Base-by-base conservation (phyloP, 768 basidiomycete genomes). In the Boletus barrowsii region DNA sequence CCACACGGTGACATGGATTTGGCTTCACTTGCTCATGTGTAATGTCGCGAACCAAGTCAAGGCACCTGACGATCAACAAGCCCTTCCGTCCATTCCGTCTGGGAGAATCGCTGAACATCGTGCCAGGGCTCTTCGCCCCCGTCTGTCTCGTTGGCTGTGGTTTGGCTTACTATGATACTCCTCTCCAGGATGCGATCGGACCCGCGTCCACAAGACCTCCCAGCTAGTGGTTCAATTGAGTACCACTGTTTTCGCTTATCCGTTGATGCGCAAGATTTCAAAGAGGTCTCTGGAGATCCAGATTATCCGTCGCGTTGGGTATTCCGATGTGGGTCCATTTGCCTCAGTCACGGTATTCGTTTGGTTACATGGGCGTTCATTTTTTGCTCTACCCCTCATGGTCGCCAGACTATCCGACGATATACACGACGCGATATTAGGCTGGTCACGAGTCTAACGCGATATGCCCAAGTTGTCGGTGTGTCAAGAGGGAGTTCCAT, bases 11-110 rank as follows among this genome's bases (percentile, higher is more conserved):
- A 46, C 67, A 26, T 79, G 78, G 78, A 69, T 75, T 14, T 78
- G 73, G 73, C 55, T 77, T 9, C 76, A 79, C 50, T 57, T 78
- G 24, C 58, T 78, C 2, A 69, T 68, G 26, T 76, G 72, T 62
- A 65, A 71, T 43, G 56, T 76, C 18, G 63, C 72, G 13, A 79
- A 79, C 51, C 78, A 77, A 63, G 64, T 65, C 17, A 61, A 68
- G 39, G 62, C 65, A 41, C 64, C 66, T 9, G 69, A 71, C 20
- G 78, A 51, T 63, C 42, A 78, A 79, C 49, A 75, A 76, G 42
- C 70, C 72, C 2, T 73, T 71, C 61, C 65, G 78, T 4, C 78
- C 78, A 1, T 79, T 18, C 75, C 77, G 4, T 65, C 78, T 10
- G 71, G 73, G 10, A 74, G 74, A 22, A 71, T 79, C 24, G 65